Percentiles rank a stretch among this genome's conserved stretches.
phyloP scores from a whole-genome alignment of 352 stramenopile genomes.

The Pythium dissimile region DNA sequence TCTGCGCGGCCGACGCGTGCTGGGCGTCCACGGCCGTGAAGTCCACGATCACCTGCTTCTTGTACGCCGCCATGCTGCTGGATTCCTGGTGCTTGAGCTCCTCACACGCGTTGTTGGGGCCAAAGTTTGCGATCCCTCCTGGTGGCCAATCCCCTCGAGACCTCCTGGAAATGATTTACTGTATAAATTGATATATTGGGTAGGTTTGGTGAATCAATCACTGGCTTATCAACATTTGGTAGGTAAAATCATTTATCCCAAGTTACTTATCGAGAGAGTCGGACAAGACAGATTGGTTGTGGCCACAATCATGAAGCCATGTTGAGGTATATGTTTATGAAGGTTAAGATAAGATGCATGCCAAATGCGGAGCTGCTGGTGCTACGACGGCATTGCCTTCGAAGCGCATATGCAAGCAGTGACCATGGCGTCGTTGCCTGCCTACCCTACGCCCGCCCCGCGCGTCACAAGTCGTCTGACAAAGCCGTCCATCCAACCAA shows the following conservation, averaged over 20 bases:
- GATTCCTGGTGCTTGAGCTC: neutral
- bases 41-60: constrained; percentile 60
- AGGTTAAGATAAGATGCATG: constrained; percentile 20
- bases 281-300: too few species aligned
- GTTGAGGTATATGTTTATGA: neutral
- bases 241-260: neutral
- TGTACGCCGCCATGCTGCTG: constrained; percentile 54
- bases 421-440: neutral
- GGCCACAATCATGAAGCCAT: neutral
- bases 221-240: too few species aligned
- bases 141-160: constrained; percentile 27
- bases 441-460: neutral
- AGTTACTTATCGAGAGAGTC: neutral
- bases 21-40: constrained; percentile 42
- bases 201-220: neutral
- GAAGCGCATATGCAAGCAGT: neutral
- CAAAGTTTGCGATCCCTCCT: constrained; percentile 5
- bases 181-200: neutral
- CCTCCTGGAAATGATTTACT: constrained; percentile 1
- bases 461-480: constrained; percentile 2
- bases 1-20: constrained; percentile 43
- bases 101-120: constrained; percentile 2
- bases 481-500: too few species aligned
- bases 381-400: too few species aligned
- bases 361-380: neutral